phyloP scores from a whole-genome alignment of 306 rosid species.

The Prosopis cineraria region DNA sequence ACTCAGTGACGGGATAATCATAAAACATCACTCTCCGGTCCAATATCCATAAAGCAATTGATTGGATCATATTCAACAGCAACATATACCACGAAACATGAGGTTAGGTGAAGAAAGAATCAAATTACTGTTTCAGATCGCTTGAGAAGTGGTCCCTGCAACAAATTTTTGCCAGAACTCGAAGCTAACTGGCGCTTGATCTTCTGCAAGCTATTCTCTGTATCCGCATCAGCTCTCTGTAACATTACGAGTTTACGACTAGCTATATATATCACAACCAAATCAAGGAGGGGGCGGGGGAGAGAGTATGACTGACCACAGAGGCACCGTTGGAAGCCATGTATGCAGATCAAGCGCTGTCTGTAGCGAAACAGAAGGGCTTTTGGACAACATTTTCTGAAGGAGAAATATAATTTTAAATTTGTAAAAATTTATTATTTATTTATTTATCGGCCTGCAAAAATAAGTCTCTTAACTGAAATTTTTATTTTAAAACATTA shows the following conservation, averaged over 20 bases:
- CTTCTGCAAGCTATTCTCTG: conserved; percentile 92
- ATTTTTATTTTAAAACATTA: too few species aligned
- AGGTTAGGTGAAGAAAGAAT: conserved; percentile 24
- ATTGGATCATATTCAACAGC: conserved; percentile 18
- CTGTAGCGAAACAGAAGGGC: conserved; percentile 37
- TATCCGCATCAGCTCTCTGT: conserved; percentile 68
- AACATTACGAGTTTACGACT: conserved; percentile 17
- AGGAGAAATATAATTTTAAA: neutral
- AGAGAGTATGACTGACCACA: conserved; percentile 49
- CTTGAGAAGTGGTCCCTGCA: conserved; percentile 98
- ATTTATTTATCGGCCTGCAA: too few species aligned
- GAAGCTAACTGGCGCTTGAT: conserved; percentile 97
- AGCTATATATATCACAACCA: conserved; percentile 4
- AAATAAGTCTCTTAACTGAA: too few species aligned
- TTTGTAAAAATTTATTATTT: neutral
- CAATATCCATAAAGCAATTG: conserved; percentile 1
- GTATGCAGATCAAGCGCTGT: conserved; percentile 39
- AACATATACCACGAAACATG: neutral
- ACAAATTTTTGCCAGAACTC: conserved; percentile 81
- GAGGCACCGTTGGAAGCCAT: conserved; percentile 81
- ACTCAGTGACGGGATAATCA: conserved; percentile 1
- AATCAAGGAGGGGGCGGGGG: conserved; percentile 15
- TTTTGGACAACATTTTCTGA: conserved; percentile 18
- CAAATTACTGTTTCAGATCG: conserved; percentile 89
- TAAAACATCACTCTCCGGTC: neutral